phyloP scores from a whole-genome alignment of 257 asterid species.

The Capsicum rhomboideum region DNA sequence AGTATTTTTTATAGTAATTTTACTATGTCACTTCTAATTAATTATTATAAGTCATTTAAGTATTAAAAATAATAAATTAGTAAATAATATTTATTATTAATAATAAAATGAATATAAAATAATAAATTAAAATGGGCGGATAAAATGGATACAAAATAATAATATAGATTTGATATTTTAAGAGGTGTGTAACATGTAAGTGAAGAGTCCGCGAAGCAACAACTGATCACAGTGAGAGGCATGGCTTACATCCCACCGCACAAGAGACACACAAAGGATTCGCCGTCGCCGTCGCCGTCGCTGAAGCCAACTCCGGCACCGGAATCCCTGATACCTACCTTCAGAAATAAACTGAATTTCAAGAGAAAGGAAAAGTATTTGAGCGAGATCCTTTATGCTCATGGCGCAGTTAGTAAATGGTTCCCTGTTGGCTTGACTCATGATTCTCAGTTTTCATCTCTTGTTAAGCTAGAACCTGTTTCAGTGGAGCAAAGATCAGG shows the following conservation, averaged over 20 bases:
- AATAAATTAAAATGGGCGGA: no score
- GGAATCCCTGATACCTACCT: background rate
- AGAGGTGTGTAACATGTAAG: no score
- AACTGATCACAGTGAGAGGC: background rate
- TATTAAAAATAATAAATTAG: no score
- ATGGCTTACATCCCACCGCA: conserved; percentile 50
- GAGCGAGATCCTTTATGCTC: conserved; percentile 8
- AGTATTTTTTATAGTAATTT: no score
- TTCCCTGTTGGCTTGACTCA: conserved; percentile 37
- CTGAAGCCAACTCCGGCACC: conserved; percentile 16
- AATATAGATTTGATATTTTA: no score
- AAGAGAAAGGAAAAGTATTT: background rate
- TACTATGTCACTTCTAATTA: no score
- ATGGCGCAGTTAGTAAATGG: conserved; percentile 30
- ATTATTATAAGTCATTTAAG: no score
- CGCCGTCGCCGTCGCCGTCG: conserved; percentile 20
- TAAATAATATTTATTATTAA: no score
- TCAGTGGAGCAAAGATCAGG: conserved; percentile 12
- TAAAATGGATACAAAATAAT: no score
- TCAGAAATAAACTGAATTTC: background rate
- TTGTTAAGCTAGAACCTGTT: conserved; percentile 24
- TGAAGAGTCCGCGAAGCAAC: background rate
- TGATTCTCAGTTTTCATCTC: conserved; percentile 10
- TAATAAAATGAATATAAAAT: no score
- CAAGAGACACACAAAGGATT: conserved; percentile 22